These are phyloP conservation scores for Colletotrichum sp. DNA, from an alignment of 2,329 filamentous ascomycete species.

Conservation along the genomic window DNA sequence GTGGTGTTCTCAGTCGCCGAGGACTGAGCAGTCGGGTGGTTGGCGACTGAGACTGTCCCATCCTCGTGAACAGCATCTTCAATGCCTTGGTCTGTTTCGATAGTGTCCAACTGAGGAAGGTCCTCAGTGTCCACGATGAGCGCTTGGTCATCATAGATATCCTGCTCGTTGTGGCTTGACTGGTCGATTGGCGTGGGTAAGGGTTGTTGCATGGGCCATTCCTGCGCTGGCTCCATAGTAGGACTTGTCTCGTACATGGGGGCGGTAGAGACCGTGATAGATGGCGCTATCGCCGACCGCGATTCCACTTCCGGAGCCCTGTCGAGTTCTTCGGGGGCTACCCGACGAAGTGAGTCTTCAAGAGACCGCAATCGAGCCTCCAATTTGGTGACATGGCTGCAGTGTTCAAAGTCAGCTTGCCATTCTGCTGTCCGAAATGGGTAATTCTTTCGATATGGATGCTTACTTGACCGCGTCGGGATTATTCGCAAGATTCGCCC, in stretches of 20 bases:
- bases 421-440: neutral
- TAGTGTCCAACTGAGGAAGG: conserved; percentile 12
- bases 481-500: conserved; percentile 14
- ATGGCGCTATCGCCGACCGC: neutral
- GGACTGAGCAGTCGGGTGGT: neutral
- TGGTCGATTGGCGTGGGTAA: neutral
- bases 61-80: neutral
- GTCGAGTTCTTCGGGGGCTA: neutral
- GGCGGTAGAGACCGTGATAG: neutral
- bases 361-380: neutral
- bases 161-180: neutral
- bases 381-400: neutral
- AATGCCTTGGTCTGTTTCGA: neutral
- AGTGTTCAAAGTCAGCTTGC: neutral
- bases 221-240: neutral
- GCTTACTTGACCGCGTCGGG: neutral
- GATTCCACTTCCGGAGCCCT: neutral
- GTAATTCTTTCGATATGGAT: neutral
- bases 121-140: conserved; percentile 16
- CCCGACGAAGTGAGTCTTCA: neutral
- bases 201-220: neutral
- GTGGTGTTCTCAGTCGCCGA: neutral
- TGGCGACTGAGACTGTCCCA: neutral
- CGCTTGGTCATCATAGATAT: neutral
- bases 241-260: neutral